Percentiles rank a stretch among this genome's conserved stretches.
Evolutionary conservation across 139 green algal genomes (phyloP).

Genomic region (Tetraselmis chui): DNA sequence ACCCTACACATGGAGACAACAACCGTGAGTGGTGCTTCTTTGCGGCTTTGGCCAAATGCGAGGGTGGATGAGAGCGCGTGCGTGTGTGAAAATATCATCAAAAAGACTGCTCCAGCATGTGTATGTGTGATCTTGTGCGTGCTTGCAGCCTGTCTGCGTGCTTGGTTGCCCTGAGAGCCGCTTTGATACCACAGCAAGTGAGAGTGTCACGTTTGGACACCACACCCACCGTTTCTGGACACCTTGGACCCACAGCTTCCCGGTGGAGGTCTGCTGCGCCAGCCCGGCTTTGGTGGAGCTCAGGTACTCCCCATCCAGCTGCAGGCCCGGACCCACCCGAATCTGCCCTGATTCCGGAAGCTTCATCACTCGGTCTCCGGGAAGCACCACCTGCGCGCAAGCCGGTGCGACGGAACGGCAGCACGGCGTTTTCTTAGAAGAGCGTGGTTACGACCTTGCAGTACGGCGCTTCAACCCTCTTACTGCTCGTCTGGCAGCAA

Average conservation of each 20-base stretch:
- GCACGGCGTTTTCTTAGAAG: too few relatives aligned
- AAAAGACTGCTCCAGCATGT: too few relatives aligned
- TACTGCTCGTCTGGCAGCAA: too few relatives aligned
- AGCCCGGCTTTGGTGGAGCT: slow-evolving; percentile 49
- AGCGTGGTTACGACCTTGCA: too few relatives aligned
- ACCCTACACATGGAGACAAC: background rate
- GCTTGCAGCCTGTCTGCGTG: too few relatives aligned
- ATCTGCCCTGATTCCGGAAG: slow-evolving; percentile 19
- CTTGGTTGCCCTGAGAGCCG: too few relatives aligned
- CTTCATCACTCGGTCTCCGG: background rate
- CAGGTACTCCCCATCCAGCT: slow-evolving; percentile 35
- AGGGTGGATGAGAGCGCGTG: too few relatives aligned
- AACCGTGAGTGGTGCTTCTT: background rate
- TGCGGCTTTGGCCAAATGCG: background rate
- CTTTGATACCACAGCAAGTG: too few relatives aligned
- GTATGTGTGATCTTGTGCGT: too few relatives aligned
- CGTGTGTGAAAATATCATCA: background rate
- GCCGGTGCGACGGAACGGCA: too few relatives aligned
- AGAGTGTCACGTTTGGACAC: too few relatives aligned
- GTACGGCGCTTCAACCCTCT: too few relatives aligned
- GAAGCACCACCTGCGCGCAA: background rate
- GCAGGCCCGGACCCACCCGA: slow-evolving; percentile 46
- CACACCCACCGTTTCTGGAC: slow-evolving; percentile 63
- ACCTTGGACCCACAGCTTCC: slow-evolving; percentile 66
- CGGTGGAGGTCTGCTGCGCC: slow-evolving; percentile 41